Evolutionary conservation across 495 filamentous ascomycete genomes (phyloP).

Genomic region (Penicillium arizonense): DNA sequence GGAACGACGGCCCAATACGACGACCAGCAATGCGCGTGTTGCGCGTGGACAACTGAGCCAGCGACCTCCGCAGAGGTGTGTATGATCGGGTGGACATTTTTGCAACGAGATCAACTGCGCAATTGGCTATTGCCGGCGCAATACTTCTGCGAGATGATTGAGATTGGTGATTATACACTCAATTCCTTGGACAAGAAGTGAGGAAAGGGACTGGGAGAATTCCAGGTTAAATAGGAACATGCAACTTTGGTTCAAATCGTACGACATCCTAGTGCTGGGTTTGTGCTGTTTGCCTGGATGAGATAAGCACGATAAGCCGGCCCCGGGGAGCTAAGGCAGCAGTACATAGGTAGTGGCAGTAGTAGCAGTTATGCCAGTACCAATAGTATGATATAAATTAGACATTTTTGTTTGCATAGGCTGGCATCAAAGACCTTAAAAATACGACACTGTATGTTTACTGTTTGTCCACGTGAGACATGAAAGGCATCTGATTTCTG

Average conservation of each 20-base stretch:
- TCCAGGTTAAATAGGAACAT: neutral
- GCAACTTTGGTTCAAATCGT: constrained; percentile 9
- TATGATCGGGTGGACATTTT: constrained; percentile 40
- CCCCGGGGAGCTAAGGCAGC: neutral
- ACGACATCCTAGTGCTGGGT: constrained; percentile 15
- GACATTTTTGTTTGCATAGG: no score
- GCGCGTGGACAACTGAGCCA: constrained; percentile 26
- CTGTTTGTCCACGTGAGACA: constrained; percentile 14
- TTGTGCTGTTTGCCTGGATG: constrained; percentile 32
- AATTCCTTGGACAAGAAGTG: no score
- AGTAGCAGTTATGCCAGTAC: no score
- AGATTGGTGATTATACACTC: no score
- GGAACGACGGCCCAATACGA: constrained; percentile 19
- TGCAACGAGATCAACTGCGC: constrained; percentile 15
- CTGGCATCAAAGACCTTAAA: no score
- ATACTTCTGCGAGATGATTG: neutral
- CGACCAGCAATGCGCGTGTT: constrained; percentile 20
- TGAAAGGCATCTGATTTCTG: constrained; percentile 2
- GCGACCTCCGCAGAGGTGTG: constrained; percentile 39
- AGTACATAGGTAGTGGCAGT: neutral
- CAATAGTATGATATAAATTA: no score
- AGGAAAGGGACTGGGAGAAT: no score
- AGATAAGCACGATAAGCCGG: constrained; percentile 24
- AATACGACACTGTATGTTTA: no score
- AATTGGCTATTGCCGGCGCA: constrained; percentile 7